Conservation (phyloP, 257 asterid genomes). For the Scutellaria minor region DNA sequence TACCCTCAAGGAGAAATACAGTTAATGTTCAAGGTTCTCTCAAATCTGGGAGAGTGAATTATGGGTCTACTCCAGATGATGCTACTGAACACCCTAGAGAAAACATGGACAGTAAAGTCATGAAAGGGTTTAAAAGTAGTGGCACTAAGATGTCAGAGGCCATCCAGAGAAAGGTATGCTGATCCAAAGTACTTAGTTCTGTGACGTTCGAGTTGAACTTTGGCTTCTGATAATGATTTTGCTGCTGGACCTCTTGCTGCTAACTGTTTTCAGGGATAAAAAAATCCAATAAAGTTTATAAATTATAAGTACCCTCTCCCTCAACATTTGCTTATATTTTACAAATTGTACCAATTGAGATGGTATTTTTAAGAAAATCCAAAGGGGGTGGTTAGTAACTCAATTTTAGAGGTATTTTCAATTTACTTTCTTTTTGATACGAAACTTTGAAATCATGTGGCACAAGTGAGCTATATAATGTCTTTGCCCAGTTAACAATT, state of each 20-base stretch:
- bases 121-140: slow-evolving; percentile 61
- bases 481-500: too few relatives aligned
- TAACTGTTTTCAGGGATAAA: background rate
- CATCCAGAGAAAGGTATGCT: slow-evolving; percentile 80
- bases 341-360: background rate
- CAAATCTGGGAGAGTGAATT: slow-evolving; percentile 61
- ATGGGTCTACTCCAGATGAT: slow-evolving; percentile 54
- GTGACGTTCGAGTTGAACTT: background rate
- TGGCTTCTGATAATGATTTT: background rate
- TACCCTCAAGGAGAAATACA: slow-evolving; percentile 57
- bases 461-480: too few relatives aligned
- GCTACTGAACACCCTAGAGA: slow-evolving; percentile 60
- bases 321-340: background rate
- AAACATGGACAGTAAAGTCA: slow-evolving; percentile 53
- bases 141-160: slow-evolving; percentile 76
- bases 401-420: background rate
- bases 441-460: too few relatives aligned
- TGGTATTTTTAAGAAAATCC: background rate
- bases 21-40: slow-evolving; percentile 50
- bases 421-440: background rate
- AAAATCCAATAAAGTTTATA: background rate
- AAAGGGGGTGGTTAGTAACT: background rate
- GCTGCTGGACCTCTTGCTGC: background rate
- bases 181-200: slow-evolving; percentile 31
- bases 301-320: background rate